A percentile compares a stretch with the other conserved stretches of the same genome.
These are phyloP conservation scores for Podila epigama DNA, from an alignment of 192 early-diverging fungal genomes.

Conservation along the genomic window DNA sequence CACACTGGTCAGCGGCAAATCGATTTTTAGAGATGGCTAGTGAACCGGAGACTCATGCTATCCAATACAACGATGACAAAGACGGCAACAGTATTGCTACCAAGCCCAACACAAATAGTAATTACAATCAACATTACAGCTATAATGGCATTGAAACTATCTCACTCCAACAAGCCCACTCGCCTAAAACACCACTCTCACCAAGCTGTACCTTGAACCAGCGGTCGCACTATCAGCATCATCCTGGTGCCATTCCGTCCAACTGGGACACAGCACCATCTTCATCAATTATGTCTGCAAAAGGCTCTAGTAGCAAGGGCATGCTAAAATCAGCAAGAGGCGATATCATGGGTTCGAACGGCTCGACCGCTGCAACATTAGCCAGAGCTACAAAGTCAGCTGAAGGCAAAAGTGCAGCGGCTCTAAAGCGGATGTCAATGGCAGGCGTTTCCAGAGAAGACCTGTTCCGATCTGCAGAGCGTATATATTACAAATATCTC, in stretches of 20 bases:
- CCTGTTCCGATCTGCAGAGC: constrained; percentile 58
- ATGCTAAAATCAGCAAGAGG: too few species aligned
- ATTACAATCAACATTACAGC: background rate
- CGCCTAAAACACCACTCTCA: background rate
- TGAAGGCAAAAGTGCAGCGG: background rate
- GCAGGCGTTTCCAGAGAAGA: constrained; percentile 54
- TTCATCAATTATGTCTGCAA: too few species aligned
- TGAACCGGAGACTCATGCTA: background rate
- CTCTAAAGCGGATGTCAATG: background rate
- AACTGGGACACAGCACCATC: background rate
- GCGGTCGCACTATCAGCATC: background rate
- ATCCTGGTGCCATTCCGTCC: background rate
- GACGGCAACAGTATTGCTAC: too few species aligned
- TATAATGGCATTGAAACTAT: background rate
- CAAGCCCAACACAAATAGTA: background rate
- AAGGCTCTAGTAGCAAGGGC: too few species aligned
- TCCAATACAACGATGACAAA: background rate
- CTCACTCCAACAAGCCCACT: background rate
- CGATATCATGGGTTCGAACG: too few species aligned
- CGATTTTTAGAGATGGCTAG: constrained; percentile 20
- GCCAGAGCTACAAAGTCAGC: background rate
- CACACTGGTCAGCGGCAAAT: constrained; percentile 34
- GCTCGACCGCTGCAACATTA: background rate
- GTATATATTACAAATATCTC: constrained; percentile 63
- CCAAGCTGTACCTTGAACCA: background rate